Evolutionary conservation across 2,329 filamentous ascomycete species (phyloP), one percentile per base, ranked within the genome.

Genomic region (Cordyceps farinosa): DNA sequence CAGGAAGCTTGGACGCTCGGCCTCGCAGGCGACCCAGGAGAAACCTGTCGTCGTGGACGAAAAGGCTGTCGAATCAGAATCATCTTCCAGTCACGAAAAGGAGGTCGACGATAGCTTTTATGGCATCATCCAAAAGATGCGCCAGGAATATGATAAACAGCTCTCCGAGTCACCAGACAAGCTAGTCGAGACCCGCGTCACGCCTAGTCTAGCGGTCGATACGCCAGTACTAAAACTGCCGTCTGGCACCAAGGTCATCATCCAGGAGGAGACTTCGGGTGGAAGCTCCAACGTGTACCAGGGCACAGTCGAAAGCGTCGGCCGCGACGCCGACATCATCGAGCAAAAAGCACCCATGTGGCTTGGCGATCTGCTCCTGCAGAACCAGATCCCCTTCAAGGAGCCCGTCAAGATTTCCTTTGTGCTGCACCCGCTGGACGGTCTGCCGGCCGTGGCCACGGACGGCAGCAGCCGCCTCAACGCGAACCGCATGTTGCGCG

Each of bases 381-480:
- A 92, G 80, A 97, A 97, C 73, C 84, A 86, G 72, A 86, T 91
- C 9, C 91, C 92, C 0, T 77, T 83, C 64, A 98, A 98, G 78
- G 95, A 98, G n/a, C 88, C 93, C 1, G 86, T 94, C 69, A 99
- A 99, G 81, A 88, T 98, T n/a, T 93, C 91, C 3, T 99, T 99
- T 71, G 85, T 97, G 17, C 81, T 99, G 30, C 87, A 95, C 69
- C 93, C 95, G 0, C 83, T 90, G 69, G 88, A 91, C 67, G 78
- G 83, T 32, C 79, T 98, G 59, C 92, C 92, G 0, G 84, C 83
- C 61, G 89, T 97, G 56, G 85, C 89, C 30, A 77, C 86, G 4
- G 92, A 96, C 71, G 89, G 89, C 59, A 96, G 94, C 74, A 94
- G 93, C 68, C 88, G 95, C 30, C 82, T 99, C 58, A 99, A 98